Evolutionary conservation across 805 yeast genomes (phyloP).

Genomic region (Schwanniomyces sp.): DNA sequence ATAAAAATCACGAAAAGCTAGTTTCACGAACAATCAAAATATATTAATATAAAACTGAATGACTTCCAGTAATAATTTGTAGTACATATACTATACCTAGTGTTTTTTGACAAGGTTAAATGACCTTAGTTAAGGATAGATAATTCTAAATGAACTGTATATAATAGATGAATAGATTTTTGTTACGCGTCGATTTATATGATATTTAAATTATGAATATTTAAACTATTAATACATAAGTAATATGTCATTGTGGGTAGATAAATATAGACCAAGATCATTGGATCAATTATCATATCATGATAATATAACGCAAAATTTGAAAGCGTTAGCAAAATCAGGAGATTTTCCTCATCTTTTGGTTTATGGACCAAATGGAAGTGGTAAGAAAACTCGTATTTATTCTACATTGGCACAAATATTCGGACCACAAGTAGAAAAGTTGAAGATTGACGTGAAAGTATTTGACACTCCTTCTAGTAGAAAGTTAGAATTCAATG

Average conservation of each 20-base stretch:
- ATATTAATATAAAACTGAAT: no score
- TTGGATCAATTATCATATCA: slow-evolving; percentile 70
- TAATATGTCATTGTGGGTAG: slow-evolving; percentile 93
- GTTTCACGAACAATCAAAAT: no score
- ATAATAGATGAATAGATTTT: background rate
- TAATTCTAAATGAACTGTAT: background rate
- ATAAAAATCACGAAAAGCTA: no score
- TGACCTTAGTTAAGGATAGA: no score
- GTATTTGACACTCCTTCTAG: slow-evolving; percentile 73
- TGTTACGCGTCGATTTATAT: background rate
- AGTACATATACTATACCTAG: no score
- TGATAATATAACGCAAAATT: slow-evolving; percentile 57
- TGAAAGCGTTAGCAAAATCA: slow-evolving; percentile 59
- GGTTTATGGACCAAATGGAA: slow-evolving; percentile 94
- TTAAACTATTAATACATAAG: background rate
- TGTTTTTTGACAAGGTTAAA: no score
- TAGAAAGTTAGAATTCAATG: slow-evolving; percentile 84
- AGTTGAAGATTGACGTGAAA: slow-evolving; percentile 82
- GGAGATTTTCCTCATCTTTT: slow-evolving; percentile 93
- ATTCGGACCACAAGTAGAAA: slow-evolving; percentile 81
- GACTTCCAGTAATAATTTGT: no score
- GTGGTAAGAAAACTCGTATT: slow-evolving; percentile 94
- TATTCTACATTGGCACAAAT: slow-evolving; percentile 75
- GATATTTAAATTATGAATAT: background rate
- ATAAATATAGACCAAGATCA: slow-evolving; percentile 79